Evolutionary conservation across 352 stramenopile genomes (phyloP).

Genomic region (Blastocystis sp.): DNA sequence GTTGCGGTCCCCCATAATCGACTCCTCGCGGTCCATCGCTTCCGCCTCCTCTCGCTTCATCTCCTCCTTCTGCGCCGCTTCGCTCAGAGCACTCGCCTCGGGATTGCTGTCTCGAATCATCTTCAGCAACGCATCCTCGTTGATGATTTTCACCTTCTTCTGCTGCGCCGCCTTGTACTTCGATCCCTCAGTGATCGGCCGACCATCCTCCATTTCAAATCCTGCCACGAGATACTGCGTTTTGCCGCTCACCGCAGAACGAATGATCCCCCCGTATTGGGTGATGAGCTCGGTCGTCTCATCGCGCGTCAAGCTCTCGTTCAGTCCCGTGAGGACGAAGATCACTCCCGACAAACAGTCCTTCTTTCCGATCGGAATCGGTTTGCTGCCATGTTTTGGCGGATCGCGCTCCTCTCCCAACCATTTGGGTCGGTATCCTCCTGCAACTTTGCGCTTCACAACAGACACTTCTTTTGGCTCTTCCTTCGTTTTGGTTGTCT

Average conservation of each 20-base stretch:
- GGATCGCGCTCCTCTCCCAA: background rate
- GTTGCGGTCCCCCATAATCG: constrained; percentile 21
- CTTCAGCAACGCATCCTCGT: background rate
- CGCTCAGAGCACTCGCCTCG: background rate
- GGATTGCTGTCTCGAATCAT: background rate
- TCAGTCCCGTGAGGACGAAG: constrained; percentile 1
- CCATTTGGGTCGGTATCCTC: background rate
- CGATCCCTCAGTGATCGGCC: background rate
- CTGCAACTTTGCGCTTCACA: background rate
- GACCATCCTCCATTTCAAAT: constrained; percentile 16
- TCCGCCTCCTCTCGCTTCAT: background rate
- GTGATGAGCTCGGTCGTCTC: constrained; percentile 5
- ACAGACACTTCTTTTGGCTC: background rate
- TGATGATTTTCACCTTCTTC: constrained; percentile 8
- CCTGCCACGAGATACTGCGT: background rate
- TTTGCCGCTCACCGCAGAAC: background rate
- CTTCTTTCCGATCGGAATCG: background rate
- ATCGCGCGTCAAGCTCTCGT: background rate
- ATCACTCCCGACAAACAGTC: background rate
- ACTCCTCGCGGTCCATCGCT: background rate
- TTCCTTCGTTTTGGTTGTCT: constrained; percentile 8
- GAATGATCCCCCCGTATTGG: background rate
- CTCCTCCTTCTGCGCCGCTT: background rate
- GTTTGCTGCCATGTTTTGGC: background rate
- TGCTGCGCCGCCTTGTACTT: background rate